Base-by-base conservation (phyloP, 2,329 filamentous ascomycete species). In the Cordyceps cateniannulata region DNA sequence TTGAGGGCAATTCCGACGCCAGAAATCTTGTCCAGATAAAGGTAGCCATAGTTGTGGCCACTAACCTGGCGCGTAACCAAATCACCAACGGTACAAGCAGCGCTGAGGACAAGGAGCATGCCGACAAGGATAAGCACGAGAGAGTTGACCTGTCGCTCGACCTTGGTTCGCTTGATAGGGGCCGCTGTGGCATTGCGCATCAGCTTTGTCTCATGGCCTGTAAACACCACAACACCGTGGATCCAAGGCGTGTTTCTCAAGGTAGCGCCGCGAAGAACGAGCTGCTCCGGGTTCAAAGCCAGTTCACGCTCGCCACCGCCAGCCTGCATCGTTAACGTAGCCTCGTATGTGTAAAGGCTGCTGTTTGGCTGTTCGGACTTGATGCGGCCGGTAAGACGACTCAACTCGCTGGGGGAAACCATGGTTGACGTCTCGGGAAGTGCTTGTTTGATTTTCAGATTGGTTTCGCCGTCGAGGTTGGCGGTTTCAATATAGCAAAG, bases 401-500 rank as follows among this genome's bases (percentile, higher is more conserved):
- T 91, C 64, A 99, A 79, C 68, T 98, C 93, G 65, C 84, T 86
- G 20, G 92, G 85, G 70, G 91, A 96, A 62, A 99, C 92, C 71
- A 97, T 81, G 63, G 89, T 82, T 16, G 89, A 87, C 0, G 95
- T 99, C 77, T 99, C 95, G 0, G 95, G 93, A 59, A 97, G 87
- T 2, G 87, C 93, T 77, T 99, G 95, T 77, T 99, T 99, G 77
- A 99, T 96, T 77, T 99, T 99, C 67, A 99, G 78, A 72, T 99
- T 99, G 22, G 95, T 99, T 76, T 99, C 95, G 67, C 95, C 95
- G 69, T 99, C 95, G 62, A 99, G 80, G 71, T 99, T 99, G 25
- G 95, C 93, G 2, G 95, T 99, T 77, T 99, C 95, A 70, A 99
- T 98, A 73, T 99, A 99, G 76, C 95, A 99, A 61, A 99, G 78